Evolutionary conservation across 345 rosid genomes (phyloP).

Genomic region (Linum usitatissimum): DNA sequence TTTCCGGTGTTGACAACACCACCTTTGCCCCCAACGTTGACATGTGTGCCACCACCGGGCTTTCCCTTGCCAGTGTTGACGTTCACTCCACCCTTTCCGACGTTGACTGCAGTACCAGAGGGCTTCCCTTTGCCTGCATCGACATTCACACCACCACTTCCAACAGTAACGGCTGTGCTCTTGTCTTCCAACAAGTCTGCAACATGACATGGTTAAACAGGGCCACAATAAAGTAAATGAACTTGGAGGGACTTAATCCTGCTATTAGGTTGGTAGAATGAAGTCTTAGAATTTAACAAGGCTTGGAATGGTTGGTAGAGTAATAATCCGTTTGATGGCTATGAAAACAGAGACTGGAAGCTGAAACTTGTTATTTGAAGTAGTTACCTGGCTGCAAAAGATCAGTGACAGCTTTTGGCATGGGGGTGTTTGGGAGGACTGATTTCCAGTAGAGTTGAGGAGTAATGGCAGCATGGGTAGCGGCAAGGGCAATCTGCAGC

Average conservation of each 20-base stretch:
- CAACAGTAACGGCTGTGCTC: conserved; percentile 32
- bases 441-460: conserved; percentile 51
- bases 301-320: too few relatives aligned
- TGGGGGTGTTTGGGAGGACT: conserved; percentile 42
- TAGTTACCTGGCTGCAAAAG: conserved; percentile 34
- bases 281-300: too few relatives aligned
- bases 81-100: conserved; percentile 40
- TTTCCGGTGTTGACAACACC: conserved; percentile 44
- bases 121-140: conserved; percentile 16
- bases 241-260: too few relatives aligned
- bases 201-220: conserved; percentile 1
- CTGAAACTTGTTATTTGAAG: neutral
- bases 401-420: conserved; percentile 44
- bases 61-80: conserved; percentile 47
- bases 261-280: too few relatives aligned
- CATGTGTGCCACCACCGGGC: conserved; percentile 39
- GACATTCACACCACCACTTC: conserved; percentile 20
- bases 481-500: conserved; percentile 34
- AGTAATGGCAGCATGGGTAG: conserved; percentile 34
- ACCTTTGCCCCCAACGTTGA: conserved; percentile 36
- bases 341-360: neutral
- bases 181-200: conserved; percentile 53
- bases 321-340: too few relatives aligned
- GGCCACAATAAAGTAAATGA: neutral
- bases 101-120: conserved; percentile 14